Conservation (phyloP, 2,329 filamentous ascomycete species). For the Aspergillus tanneri region DNA sequence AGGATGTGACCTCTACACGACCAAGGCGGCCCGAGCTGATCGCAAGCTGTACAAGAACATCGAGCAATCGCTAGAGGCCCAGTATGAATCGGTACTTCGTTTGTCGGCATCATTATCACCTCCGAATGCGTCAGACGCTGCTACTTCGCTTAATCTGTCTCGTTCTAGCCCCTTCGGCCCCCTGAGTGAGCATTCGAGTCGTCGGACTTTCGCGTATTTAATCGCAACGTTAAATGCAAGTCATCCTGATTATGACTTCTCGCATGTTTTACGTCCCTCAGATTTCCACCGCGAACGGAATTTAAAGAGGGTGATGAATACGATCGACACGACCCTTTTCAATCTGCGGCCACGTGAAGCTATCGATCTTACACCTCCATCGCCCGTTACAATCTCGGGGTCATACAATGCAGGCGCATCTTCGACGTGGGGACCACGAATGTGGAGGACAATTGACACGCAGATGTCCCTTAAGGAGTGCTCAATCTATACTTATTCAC, state of each 20-base stretch:
- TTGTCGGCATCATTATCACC: conserved; percentile 85
- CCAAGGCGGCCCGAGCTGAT: conserved; percentile 89
- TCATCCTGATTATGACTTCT: conserved; percentile 96
- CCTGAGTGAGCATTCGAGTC: conserved; percentile 81
- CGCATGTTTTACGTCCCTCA: conserved; percentile 79
- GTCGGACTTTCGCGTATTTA: conserved; percentile 90
- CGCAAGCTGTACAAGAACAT: conserved; percentile 98
- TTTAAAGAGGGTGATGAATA: conserved; percentile 77
- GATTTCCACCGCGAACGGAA: conserved; percentile 87
- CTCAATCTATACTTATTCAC: conserved; percentile 83
- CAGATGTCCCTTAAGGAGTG: conserved; percentile 92
- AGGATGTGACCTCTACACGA: conserved; percentile 95
- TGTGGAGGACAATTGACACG: conserved; percentile 90
- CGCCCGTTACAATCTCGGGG: conserved; percentile 44
- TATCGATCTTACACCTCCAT: conserved; percentile 41
- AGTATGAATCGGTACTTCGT: conserved; percentile 83
- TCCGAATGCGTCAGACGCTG: conserved; percentile 70
- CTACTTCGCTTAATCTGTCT: conserved; percentile 68
- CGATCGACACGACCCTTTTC: conserved; percentile 80
- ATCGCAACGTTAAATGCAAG: conserved; percentile 96
- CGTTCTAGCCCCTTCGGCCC: conserved; percentile 90
- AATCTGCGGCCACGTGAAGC: conserved; percentile 70
- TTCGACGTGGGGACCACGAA: conserved; percentile 78
- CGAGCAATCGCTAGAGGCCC: conserved; percentile 83
- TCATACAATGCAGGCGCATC: conserved; percentile 52